Conservation (phyloP, 2,329 filamentous ascomycete species). For the Didymella segeticola region DNA sequence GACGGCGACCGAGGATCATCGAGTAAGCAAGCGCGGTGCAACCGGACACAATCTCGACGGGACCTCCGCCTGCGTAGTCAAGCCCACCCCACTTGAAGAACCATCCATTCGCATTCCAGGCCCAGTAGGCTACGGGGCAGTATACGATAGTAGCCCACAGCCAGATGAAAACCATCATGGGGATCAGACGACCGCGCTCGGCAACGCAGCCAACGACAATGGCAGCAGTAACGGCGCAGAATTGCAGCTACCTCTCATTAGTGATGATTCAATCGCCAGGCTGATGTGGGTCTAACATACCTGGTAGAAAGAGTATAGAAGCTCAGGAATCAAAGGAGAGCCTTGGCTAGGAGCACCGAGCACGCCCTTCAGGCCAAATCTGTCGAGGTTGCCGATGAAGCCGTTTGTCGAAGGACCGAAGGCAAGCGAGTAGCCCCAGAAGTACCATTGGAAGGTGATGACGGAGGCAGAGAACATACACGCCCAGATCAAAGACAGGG, state of each 20-base stretch:
- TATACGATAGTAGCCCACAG: constrained; percentile 97
- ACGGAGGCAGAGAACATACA: constrained; percentile 93
- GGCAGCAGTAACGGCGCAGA: constrained; percentile 89
- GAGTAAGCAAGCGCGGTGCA: constrained; percentile 94
- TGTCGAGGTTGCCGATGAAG: constrained; percentile 88
- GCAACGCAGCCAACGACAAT: constrained; percentile 92
- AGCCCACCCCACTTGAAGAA: constrained; percentile 87
- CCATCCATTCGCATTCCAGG: constrained; percentile 95
- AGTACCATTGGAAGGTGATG: constrained; percentile 98
- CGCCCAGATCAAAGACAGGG: constrained; percentile 95
- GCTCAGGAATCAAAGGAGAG: constrained; percentile 83
- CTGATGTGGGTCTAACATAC: constrained; percentile 53
- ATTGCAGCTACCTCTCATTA: constrained; percentile 77
- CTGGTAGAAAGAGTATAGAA: constrained; percentile 95
- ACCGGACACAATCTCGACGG: constrained; percentile 96
- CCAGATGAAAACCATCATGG: constrained; percentile 94
- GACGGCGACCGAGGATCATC: constrained; percentile 90
- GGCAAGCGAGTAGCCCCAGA: constrained; percentile 97
- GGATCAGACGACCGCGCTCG: constrained; percentile 90
- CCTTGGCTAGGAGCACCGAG: constrained; percentile 85
- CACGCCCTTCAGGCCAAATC: constrained; percentile 88
- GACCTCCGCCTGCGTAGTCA: constrained; percentile 95
- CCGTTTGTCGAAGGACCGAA: constrained; percentile 86
- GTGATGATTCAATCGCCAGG: neutral
- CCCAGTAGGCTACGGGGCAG: constrained; percentile 96